Evolutionary conservation across 352 stramenopile genomes (phyloP), one percentile per base, ranked within the genome.

Genomic region (Globisporangium splendens): DNA sequence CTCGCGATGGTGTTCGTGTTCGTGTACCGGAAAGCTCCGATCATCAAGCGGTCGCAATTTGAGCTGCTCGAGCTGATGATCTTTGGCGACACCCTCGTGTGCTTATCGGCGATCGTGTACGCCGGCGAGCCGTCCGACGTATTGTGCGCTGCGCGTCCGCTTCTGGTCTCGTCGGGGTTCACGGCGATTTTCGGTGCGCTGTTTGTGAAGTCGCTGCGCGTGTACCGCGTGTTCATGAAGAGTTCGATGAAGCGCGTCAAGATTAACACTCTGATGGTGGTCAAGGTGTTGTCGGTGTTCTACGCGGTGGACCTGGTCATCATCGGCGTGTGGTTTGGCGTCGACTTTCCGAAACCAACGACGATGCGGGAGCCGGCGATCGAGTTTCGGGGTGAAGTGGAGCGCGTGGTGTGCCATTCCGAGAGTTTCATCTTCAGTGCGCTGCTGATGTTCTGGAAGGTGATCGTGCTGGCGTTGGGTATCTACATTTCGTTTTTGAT

Each of bases 211-310:
- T 83, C 70, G 0, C 50, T 85, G 8, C 71, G 78, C 0, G 78
- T 88, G 0, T 88, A 88, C 56, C 70, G 75, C 6, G 65, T 88
- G 2, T 86, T 88, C 63, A 60, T 81, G 57, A 44, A 46, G 13
- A 68, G 62, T 3, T 55, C 69, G 7, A 68, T 86, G 63, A 88
- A 35, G 28, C 28, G 28, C 28, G 28, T 35, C 5, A 35, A 6
- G 28, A 35, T 10, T 10, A 35, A 8, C 28, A 35, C 28, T 4
- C 5, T 35, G 28, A 35, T 35, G 28, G 10, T 35, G 28, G 28
- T 35, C 28, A 35, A 35, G 28, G 28, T 35, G 28, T 8, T 35
- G 28, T 35, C 28, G 28, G 28, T 35, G 28, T 35, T 35, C 28
- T 35, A 35, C 28, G 28, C 5, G 28, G 28, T 35, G 28, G 28